Evolutionary conservation across 495 filamentous ascomycete genomes (phyloP), one percentile per base, ranked within the genome.

Genomic region (Penicillium argentinense): DNA sequence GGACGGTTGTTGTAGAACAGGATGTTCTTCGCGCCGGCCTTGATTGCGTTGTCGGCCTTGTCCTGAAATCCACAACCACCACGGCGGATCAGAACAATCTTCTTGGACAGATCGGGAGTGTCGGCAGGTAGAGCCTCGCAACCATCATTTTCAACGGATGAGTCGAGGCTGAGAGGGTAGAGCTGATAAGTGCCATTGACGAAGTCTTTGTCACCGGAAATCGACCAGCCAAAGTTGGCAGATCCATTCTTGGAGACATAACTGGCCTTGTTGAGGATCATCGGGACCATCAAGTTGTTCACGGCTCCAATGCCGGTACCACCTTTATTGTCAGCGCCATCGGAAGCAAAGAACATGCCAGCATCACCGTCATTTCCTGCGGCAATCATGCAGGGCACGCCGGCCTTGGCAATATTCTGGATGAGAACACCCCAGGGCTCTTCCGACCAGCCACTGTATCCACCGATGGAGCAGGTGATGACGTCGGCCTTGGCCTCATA

Each of bases 391-490:
- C 75, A 75, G 2, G 77, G 76, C 2, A 82, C 72, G 21, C 79
- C 79, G 22, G 39, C 39, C 3, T 39, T 21, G 14, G 41, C 51
- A 12, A 54, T 3, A 1, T n/a, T 34, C 27, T 44, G 41, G 8
- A 54, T 22, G 9, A 47, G 12, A 9, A 28, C 18, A 16, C 51
- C 51, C 28, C 40, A 45, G 1, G 51, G 51, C 28, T 54, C 51
- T 9, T 81, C 78, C 2, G 64, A 63, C 77, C 78, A 82, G 9
- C 79, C 80, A 0, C 67, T 72, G 17, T 77, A 60, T 0, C 71
- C 72, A n/a, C 80, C 80, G 36, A 83, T 75, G 5, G 78, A 81
- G 9, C 76, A 76, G 19, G 79, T 78, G 53, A 83, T 83, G 51
- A 83, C 72, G 55, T 82, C 77, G 22, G 73, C 75, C 9, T 78